Conservation (phyloP, 2,329 filamentous ascomycete species). For the Epichloe amarillans region DNA sequence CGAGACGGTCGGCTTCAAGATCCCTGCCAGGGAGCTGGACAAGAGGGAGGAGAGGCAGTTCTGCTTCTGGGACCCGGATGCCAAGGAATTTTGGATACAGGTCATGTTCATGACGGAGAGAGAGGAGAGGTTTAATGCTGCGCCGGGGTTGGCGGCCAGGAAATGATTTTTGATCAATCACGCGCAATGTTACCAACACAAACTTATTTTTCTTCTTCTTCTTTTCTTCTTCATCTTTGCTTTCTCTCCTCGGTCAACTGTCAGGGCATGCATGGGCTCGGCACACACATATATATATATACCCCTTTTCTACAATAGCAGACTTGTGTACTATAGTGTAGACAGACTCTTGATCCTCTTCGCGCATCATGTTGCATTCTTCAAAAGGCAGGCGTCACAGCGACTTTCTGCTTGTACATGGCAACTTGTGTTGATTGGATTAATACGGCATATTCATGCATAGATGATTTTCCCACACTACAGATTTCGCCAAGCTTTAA, state of each 20-base stretch:
- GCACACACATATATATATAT: not conserved
- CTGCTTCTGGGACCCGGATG: slow-evolving; percentile 89
- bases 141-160: slow-evolving; percentile 43
- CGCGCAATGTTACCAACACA: not conserved
- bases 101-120: slow-evolving; percentile 97
- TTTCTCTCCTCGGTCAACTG: no score
- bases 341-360: not conserved
- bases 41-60: slow-evolving; percentile 78
- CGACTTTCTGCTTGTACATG: not conserved
- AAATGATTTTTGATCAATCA: slow-evolving; percentile 18
- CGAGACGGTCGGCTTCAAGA: slow-evolving; percentile 93
- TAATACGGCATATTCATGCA: not conserved
- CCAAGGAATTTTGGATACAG: slow-evolving; percentile 96
- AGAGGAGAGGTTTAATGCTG: slow-evolving; percentile 71
- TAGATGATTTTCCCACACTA: not conserved
- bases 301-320: not conserved
- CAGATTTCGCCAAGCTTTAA: not conserved
- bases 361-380: no score
- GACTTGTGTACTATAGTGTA: not conserved
- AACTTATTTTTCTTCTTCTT: no score
- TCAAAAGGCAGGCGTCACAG: no score
- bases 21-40: slow-evolving; percentile 88
- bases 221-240: not conserved
- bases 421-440: not conserved
- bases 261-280: not conserved